Percentiles rank a stretch among this genome's conserved stretches.
Evolutionary conservation across 2,329 filamentous ascomycete species (phyloP).

Genomic region (Apiospora koreana): DNA sequence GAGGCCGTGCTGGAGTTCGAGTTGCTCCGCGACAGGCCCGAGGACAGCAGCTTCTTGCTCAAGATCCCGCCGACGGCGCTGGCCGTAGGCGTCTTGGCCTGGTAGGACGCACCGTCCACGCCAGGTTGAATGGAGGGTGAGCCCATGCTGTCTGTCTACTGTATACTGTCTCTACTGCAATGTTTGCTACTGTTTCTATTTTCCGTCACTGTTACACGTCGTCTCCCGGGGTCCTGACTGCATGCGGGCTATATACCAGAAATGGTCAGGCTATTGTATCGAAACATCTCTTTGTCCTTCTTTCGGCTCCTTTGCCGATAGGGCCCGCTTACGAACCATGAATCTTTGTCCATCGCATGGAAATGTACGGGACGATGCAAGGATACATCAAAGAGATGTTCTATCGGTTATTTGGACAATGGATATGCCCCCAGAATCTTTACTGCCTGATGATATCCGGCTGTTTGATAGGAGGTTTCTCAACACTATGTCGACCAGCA

Average conservation of each 20-base stretch:
- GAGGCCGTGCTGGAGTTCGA: neutral
- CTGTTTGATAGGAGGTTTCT: too few species aligned
- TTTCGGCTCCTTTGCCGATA: neutral
- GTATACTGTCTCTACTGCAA: neutral
- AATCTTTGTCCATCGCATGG: neutral
- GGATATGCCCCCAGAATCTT: too few species aligned
- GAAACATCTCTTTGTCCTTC: neutral
- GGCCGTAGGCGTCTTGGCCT: neutral
- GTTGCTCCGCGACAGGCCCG: neutral
- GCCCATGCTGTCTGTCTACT: neutral
- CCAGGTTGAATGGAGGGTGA: neutral
- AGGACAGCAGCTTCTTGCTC: neutral
- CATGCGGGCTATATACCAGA: neutral
- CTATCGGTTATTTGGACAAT: neutral
- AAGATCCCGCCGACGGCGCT: neutral
- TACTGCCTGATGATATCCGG: too few species aligned
- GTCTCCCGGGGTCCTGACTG: neutral
- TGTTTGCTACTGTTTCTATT: neutral
- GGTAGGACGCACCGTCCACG: neutral
- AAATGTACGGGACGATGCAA: neutral
- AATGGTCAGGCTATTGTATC: neutral
- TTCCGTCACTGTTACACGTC: neutral
- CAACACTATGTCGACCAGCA: too few species aligned
- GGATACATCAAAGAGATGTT: neutral
- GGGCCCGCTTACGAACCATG: neutral